These are phyloP conservation scores for Amaranthus hypochondriacus DNA, from an alignment of 148 eudicot species.

Conservation along the genomic window DNA sequence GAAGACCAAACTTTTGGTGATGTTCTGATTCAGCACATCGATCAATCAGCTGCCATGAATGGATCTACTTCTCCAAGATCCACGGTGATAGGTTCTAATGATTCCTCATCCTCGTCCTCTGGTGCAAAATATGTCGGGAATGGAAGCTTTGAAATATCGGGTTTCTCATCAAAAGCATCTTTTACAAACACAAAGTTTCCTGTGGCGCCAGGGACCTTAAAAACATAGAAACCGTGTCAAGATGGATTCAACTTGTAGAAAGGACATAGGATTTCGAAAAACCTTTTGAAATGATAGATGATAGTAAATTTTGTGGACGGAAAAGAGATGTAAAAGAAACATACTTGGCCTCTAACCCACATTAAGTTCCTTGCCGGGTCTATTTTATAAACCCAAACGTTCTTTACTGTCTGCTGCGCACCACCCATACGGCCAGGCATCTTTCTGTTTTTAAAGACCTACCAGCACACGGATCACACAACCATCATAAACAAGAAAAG, in stretches of 20 bases:
- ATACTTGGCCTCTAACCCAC: slow-evolving; percentile 96
- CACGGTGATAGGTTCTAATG: slow-evolving; percentile 65
- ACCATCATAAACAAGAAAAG: slow-evolving; percentile 1
- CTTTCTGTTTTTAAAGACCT: slow-evolving; percentile 83
- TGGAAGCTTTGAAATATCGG: slow-evolving; percentile 61
- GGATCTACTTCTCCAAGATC: slow-evolving; percentile 91
- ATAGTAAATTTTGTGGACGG: no score
- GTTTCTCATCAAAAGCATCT: slow-evolving; percentile 71
- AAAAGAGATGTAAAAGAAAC: slow-evolving; percentile 21
- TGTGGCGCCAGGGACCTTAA: slow-evolving; percentile 76
- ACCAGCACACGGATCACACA: slow-evolving; percentile 13
- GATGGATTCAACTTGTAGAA: slow-evolving; percentile 2
- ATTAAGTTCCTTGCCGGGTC: slow-evolving; percentile 83
- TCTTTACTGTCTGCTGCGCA: slow-evolving; percentile 66
- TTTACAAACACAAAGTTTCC: slow-evolving; percentile 91
- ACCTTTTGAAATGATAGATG: not conserved
- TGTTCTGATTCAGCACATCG: not conserved
- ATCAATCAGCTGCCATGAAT: slow-evolving; percentile 77
- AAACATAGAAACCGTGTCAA: slow-evolving; percentile 6
- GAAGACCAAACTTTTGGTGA: slow-evolving; percentile 7
- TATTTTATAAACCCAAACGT: slow-evolving; percentile 89
- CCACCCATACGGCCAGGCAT: slow-evolving; percentile 98
- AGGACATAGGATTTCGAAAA: not conserved
- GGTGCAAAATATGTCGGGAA: slow-evolving; percentile 78
- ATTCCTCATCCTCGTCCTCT: slow-evolving; percentile 57